Conservation (phyloP, 2,329 filamentous ascomycete genomes). For the Phyllosticta citrichinensis region DNA sequence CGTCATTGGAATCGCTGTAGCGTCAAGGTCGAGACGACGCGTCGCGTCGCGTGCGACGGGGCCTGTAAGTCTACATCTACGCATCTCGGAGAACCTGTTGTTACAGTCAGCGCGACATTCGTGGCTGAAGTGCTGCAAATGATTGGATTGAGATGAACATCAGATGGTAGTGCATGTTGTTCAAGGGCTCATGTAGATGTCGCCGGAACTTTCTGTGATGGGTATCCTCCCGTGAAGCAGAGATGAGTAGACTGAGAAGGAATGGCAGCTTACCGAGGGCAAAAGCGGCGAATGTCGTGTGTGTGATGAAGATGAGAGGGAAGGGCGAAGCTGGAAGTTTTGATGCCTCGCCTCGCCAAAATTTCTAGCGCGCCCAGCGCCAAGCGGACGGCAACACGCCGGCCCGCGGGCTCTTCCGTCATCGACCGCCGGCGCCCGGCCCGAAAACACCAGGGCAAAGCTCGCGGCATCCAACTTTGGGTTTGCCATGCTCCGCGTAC, state of each 20-base stretch:
- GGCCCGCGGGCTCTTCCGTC: background rate
- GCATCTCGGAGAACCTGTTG: background rate
- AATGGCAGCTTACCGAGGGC: background rate
- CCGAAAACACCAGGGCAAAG: background rate
- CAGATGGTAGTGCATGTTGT: slow-evolving; percentile 56
- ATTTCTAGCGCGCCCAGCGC: background rate
- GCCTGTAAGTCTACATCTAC: background rate
- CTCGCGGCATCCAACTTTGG: background rate
- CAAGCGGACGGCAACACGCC: background rate
- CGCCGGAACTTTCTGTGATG: slow-evolving; percentile 45
- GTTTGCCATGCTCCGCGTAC: background rate
- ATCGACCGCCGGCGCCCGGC: background rate
- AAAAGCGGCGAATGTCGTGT: background rate
- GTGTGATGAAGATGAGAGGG: slow-evolving; percentile 1
- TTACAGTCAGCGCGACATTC: background rate
- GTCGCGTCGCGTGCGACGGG: background rate
- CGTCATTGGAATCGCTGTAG: background rate
- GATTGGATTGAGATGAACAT: slow-evolving; percentile 14
- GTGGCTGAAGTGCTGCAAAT: background rate
- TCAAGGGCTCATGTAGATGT: slow-evolving; percentile 43
- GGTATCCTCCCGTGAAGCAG: slow-evolving; percentile 39
- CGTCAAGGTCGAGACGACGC: background rate
- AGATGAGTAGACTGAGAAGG: background rate
- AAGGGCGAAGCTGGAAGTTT: background rate
- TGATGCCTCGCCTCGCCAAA: background rate